These are phyloP conservation scores for Chlamydomonas reinhardtii DNA, from an alignment of 163 green algal genomes.

Conservation along the genomic window DNA sequence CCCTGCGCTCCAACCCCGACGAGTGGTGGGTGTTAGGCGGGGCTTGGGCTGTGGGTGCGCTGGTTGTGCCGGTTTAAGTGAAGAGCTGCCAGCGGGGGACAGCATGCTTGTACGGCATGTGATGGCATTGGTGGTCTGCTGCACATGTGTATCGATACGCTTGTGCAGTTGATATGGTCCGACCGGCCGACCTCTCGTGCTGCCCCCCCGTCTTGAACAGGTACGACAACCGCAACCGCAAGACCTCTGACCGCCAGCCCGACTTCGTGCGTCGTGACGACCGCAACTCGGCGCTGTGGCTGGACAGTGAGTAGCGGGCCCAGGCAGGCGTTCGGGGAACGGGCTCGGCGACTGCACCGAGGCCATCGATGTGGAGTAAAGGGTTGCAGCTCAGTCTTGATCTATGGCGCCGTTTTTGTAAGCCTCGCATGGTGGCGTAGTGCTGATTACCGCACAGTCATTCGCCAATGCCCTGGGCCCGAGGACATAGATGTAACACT, in stretches of 20 bases:
- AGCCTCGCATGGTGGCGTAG: too few species aligned
- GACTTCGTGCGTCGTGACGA: slow-evolving; percentile 38
- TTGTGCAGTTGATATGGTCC: not conserved
- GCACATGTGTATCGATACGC: too few species aligned
- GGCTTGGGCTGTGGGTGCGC: not conserved
- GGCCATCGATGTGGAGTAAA: too few species aligned
- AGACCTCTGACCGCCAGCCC: slow-evolving; percentile 15
- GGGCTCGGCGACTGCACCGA: too few species aligned
- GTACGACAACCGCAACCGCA: slow-evolving; percentile 44
- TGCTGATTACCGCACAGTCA: too few species aligned
- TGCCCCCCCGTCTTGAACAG: not conserved
- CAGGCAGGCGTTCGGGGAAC: not conserved
- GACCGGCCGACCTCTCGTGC: not conserved
- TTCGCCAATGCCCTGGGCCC: too few species aligned
- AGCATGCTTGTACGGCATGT: too few species aligned
- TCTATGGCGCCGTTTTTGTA: not conserved
- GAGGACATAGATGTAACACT: too few species aligned
- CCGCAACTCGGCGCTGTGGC: slow-evolving; percentile 21
- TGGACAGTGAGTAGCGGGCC: slow-evolving; percentile 11
- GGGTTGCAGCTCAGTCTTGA: not conserved
- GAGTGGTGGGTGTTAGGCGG: not conserved
- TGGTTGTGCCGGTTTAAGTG: too few species aligned
- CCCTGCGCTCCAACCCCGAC: not conserved
- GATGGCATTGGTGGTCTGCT: too few species aligned
- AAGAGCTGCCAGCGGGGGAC: too few species aligned